Evolutionary conservation across 2,329 filamentous ascomycete species (phyloP).

Genomic region (Pseudogymnoascus destructans): DNA sequence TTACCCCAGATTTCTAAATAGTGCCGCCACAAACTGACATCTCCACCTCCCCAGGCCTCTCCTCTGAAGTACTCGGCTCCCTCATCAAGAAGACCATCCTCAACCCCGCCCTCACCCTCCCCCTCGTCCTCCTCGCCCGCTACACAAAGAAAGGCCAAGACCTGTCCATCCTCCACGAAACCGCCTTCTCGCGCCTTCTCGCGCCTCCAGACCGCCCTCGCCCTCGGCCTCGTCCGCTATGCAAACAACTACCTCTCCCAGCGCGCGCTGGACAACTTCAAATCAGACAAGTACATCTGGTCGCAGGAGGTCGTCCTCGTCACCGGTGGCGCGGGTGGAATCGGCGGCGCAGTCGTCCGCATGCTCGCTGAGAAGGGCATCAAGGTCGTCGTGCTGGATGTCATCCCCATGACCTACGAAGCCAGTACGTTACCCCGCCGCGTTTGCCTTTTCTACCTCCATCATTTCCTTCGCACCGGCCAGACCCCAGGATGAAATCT

Average conservation of each 20-base stretch:
- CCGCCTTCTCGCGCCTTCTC: conserved; percentile 36
- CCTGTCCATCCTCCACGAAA: conserved; percentile 39
- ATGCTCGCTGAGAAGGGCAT: conserved; percentile 51
- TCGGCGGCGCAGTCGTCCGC: conserved; percentile 53
- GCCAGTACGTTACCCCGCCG: conserved; percentile 30
- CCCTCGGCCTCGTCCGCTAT: conserved; percentile 36
- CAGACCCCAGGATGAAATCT: conserved; percentile 11
- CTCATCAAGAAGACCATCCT: conserved; percentile 47
- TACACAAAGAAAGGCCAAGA: conserved; percentile 50
- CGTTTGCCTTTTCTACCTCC: neutral
- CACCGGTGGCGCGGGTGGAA: conserved; percentile 63
- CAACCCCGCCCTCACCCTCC: conserved; percentile 51
- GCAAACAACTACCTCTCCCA: conserved; percentile 39
- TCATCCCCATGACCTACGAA: conserved; percentile 46
- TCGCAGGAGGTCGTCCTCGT: conserved; percentile 56
- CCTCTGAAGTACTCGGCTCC: conserved; percentile 44
- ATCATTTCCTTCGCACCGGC: neutral
- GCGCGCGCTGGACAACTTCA: conserved; percentile 37
- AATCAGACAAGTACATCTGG: conserved; percentile 47
- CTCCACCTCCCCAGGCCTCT: conserved; percentile 32
- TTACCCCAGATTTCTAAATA: conserved; percentile 4
- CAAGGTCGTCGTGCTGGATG: conserved; percentile 59
- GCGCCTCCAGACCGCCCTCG: conserved; percentile 40
- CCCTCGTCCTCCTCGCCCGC: conserved; percentile 47
- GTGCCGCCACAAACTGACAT: neutral